Percentiles rank a stretch among this genome's conserved stretches.
phyloP scores from a whole-genome alignment of 2,329 filamentous ascomycete genomes.

The Ilyonectria sp. region DNA sequence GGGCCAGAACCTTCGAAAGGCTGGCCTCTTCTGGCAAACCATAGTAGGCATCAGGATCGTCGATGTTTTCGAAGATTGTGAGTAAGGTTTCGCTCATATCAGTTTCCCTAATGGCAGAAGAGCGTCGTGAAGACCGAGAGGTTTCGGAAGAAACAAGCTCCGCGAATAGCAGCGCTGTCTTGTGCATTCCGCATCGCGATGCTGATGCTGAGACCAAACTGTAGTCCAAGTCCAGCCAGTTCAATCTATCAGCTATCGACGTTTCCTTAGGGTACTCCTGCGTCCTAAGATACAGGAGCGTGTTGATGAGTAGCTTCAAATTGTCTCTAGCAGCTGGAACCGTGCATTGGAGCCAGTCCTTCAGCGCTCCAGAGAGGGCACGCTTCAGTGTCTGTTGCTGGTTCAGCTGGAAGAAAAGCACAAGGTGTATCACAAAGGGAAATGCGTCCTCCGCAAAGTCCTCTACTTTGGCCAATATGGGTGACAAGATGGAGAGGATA shows the following conservation, averaged over 20 bases:
- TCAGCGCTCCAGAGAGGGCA: constrained; percentile 76
- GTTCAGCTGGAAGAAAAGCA: constrained; percentile 79
- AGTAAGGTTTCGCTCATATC: constrained; percentile 80
- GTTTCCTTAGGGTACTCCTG: constrained; percentile 82
- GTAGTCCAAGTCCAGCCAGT: constrained; percentile 91
- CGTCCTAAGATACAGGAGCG: constrained; percentile 89
- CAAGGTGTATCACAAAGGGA: constrained; percentile 88
- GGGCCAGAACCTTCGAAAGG: constrained; percentile 82
- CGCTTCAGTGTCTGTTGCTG: constrained; percentile 72
- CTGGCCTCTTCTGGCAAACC: constrained; percentile 86
- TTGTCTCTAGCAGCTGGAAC: constrained; percentile 68
- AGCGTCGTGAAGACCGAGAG: constrained; percentile 74
- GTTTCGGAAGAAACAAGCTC: constrained; percentile 78
- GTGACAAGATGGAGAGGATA: constrained; percentile 77
- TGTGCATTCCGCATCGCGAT: constrained; percentile 85
- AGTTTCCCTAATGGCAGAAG: constrained; percentile 69
- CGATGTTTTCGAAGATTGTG: constrained; percentile 89
- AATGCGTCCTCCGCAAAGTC: constrained; percentile 82
- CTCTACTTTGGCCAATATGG: constrained; percentile 75
- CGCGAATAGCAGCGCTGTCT: constrained; percentile 86
- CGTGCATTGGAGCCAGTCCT: constrained; percentile 70
- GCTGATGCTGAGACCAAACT: constrained; percentile 79
- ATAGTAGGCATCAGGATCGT: constrained; percentile 97
- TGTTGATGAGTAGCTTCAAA: constrained; percentile 80
- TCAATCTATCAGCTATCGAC: constrained; percentile 83